A percentile compares a stretch with the other conserved stretches of the same genome.
These are phyloP conservation scores for Lanmaoa rubissima DNA, from an alignment of 768 basidiomycete species.

Conservation along the genomic window DNA sequence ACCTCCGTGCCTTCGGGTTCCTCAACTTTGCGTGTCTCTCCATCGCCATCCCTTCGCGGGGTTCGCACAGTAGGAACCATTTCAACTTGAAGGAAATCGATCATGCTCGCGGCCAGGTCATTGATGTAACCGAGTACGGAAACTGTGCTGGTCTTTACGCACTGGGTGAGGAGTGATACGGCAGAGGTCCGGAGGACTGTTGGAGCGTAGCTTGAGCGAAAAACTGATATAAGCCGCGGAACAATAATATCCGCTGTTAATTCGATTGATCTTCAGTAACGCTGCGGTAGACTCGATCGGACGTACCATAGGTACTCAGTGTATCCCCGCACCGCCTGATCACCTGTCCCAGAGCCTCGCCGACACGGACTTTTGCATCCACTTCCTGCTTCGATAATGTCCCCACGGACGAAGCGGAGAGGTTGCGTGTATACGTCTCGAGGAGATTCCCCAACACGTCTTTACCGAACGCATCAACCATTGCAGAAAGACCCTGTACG, in stretches of 20 bases:
- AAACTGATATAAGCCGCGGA: conserved; percentile 63
- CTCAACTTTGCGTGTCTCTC: neutral
- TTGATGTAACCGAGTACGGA: conserved; percentile 61
- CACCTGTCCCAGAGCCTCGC: conserved; percentile 81
- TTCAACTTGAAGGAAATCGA: conserved; percentile 77
- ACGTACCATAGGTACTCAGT: conserved; percentile 65
- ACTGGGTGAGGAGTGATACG: conserved; percentile 70
- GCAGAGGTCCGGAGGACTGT: conserved; percentile 70
- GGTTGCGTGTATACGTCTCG: conserved; percentile 61
- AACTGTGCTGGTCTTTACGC: conserved; percentile 59
- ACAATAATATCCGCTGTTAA: conserved; percentile 64
- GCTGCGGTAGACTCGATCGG: neutral
- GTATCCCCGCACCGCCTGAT: conserved; percentile 71
- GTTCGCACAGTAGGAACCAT: conserved; percentile 32
- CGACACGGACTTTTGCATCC: conserved; percentile 72
- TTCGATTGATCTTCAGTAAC: conserved; percentile 1
- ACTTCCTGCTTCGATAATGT: conserved; percentile 59
- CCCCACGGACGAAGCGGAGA: conserved; percentile 36
- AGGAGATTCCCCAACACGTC: conserved; percentile 69
- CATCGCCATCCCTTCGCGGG: conserved; percentile 18
- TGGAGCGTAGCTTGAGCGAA: conserved; percentile 61
- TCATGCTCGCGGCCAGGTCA: conserved; percentile 63
- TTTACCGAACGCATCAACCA: conserved; percentile 69
- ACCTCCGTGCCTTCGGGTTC: conserved; percentile 8
- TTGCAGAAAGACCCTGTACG: conserved; percentile 82